A percentile compares a stretch with the other conserved stretches of the same genome.
These are phyloP conservation scores for Chaetomium globosum DNA, from an alignment of 2,329 filamentous ascomycete species.

Conservation along the genomic window DNA sequence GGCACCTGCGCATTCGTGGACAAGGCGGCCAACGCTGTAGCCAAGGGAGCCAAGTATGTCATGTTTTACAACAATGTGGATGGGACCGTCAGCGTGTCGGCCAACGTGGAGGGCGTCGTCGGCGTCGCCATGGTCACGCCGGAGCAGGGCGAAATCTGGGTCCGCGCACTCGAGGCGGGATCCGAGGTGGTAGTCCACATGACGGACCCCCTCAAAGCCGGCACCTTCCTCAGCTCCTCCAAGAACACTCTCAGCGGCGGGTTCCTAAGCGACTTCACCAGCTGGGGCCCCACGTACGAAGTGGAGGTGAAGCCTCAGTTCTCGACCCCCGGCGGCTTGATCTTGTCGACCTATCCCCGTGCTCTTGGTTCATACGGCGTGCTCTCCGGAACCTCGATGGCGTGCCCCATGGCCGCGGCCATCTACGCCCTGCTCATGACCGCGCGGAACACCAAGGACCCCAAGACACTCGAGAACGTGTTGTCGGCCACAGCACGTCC, in stretches of 20 bases:
- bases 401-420: conserved; percentile 54
- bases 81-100: conserved; percentile 43
- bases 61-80: conserved; percentile 62
- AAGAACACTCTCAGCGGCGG: conserved; percentile 53
- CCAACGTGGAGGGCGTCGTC: conserved; percentile 41
- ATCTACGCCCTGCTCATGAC: conserved; percentile 58
- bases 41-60: conserved; percentile 61
- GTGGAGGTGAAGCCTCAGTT: conserved; percentile 55
- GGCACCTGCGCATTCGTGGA: conserved; percentile 59
- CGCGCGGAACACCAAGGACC: conserved; percentile 55
- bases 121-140: conserved; percentile 49
- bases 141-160: conserved; percentile 49
- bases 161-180: conserved; percentile 48
- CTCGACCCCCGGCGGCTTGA: conserved; percentile 52
- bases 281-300: conserved; percentile 65
- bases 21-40: conserved; percentile 57
- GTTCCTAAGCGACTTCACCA: conserved; percentile 55
- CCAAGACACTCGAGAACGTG: conserved; percentile 52
- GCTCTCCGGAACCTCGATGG: conserved; percentile 59
- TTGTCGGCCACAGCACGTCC: conserved; percentile 55
- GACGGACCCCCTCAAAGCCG: conserved; percentile 45
- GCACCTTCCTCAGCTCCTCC: conserved; percentile 41
- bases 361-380: conserved; percentile 50
- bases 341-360: conserved; percentile 55
- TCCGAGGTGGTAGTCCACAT: conserved; percentile 51